These are phyloP conservation scores for Camellia japonica DNA, from an alignment of 148 eudicot species.

Conservation along the genomic window DNA sequence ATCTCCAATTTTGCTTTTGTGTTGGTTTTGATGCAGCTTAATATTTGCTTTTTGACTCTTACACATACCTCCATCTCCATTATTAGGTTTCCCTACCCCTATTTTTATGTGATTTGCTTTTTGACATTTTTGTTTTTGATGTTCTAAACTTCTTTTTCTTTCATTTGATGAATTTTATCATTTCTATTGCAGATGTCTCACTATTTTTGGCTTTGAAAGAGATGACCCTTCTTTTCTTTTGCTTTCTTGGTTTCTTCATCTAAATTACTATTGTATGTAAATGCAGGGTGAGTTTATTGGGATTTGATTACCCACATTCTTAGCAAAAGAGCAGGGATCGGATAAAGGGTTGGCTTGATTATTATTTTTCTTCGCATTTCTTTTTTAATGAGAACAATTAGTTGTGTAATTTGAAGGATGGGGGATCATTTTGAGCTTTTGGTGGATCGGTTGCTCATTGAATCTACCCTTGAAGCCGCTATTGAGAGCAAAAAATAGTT, in stretches of 20 bases:
- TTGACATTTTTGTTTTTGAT: background rate
- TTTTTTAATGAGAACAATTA: background rate
- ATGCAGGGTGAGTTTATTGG: constrained; percentile 15
- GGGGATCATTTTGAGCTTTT: constrained; percentile 33
- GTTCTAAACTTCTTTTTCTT: background rate
- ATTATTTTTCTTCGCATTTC: background rate
- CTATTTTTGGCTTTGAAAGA: background rate
- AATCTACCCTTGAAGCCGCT: constrained; percentile 34
- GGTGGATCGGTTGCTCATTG: constrained; percentile 32
- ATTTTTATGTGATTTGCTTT: background rate
- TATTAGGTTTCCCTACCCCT: background rate
- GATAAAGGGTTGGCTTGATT: background rate
- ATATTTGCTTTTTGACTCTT: background rate
- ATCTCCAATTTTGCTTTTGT: background rate
- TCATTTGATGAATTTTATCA: background rate
- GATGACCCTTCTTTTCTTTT: background rate
- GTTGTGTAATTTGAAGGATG: constrained; percentile 19
- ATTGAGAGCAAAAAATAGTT: constrained; percentile 16
- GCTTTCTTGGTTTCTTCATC: background rate
- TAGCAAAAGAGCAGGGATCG: background rate
- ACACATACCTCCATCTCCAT: background rate
- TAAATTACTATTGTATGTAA: background rate
- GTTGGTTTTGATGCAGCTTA: constrained; percentile 1
- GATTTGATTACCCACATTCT: background rate
- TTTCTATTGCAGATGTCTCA: background rate